These are phyloP conservation scores for Fusarium paranaense DNA, from an alignment of 2,329 filamentous ascomycete species.

Conservation along the genomic window DNA sequence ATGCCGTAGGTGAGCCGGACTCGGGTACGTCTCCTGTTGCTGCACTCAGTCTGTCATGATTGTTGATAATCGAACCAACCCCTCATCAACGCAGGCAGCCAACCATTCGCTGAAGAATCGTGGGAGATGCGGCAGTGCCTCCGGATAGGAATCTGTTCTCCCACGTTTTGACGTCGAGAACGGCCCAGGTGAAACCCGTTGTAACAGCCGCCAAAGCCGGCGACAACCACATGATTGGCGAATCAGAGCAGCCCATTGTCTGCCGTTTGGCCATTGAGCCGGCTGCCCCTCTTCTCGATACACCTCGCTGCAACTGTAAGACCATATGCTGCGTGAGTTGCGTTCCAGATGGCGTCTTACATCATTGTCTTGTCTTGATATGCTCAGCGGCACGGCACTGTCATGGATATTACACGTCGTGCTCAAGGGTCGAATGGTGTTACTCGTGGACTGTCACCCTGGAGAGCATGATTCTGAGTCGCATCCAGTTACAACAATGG, in stretches of 20 bases:
- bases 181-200: conserved; percentile 31
- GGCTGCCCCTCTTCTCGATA: conserved; percentile 17
- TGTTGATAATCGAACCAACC: neutral
- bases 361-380: conserved; percentile 3
- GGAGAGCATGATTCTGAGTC: neutral
- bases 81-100: neutral
- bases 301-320: conserved; percentile 3
- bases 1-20: conserved; percentile 16
- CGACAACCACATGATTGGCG: conserved; percentile 27
- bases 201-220: conserved; percentile 20
- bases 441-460: conserved; percentile 4
- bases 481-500: conserved; percentile 11
- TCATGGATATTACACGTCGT: conserved; percentile 9
- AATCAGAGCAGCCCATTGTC: conserved; percentile 4
- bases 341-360: conserved; percentile 29
- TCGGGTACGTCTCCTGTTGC: conserved; percentile 12
- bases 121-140: neutral
- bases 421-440: conserved; percentile 17
- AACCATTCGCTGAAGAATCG: conserved; percentile 11
- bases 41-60: neutral
- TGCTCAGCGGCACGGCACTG: neutral
- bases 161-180: conserved; percentile 23
- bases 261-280: conserved; percentile 16
- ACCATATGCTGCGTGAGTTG: conserved; percentile 22
- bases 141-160: conserved; percentile 17